Base-by-base conservation (phyloP, 169 alveolate genomes). In the Theileria sp. region DNA sequence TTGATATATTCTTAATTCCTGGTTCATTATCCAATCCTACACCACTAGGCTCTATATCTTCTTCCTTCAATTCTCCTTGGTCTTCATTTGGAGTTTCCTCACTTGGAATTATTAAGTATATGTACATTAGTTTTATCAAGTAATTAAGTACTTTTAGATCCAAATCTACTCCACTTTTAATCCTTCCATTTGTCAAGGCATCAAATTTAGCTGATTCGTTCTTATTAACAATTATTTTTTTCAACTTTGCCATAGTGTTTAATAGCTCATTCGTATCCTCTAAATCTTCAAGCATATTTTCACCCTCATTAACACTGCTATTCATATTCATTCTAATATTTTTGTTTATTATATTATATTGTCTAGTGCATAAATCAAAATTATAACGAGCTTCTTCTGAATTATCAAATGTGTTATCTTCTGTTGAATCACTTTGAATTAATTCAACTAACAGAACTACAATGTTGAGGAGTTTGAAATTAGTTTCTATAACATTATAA, bases 1-100 rank as follows among this genome's bases (percentile, higher is more conserved):
- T 78, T 30, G 93, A 88, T 51, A 91, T 86, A 54, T 91, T 83
- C 38, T 88, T 76, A 13, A 86, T 86, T 25, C 89, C 87, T 5
- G 73, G 82, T 12, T 86, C 80, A n/a, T 86, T 92, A 25, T 89
- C 91, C 32, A 86, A 77, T 19, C 91, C 81, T 10, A 87, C 82
- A 38, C 89, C 88, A 34, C 54, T 15, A 3, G 12, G 86, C 81
- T 26, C 72, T 86, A 64, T 0, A 79, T 81, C 67, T 82, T 75
- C 23, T 81, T 34, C 66, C 84, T 34, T 72, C 64, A 78, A 32
- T 86, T 44, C 15, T 44, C 54, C 74, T 21, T 65, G 66, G 19
- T 56, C 26, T n/a, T 67, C 75, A 49, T 67, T 54, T 15, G 25
- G 23, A 0, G 32, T 30, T n/a, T 80, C 87, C 44, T 61, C 80